Evolutionary conservation across 257 asterid genomes (phyloP).

Genomic region (Fraxinus americana): DNA sequence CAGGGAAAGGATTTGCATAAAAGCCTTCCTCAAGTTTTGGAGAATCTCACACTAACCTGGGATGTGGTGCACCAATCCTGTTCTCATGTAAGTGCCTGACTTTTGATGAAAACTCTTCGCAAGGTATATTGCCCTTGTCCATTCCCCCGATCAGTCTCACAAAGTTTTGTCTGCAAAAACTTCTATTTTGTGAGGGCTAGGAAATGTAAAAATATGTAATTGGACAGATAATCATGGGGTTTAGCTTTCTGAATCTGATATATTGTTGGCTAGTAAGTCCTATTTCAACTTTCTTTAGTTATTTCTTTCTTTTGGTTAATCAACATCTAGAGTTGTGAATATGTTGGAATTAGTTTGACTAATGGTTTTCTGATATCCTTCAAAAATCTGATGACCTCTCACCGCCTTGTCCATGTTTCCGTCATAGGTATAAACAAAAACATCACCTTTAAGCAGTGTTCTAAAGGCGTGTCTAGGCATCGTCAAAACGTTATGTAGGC

Average conservation of each 20-base stretch:
- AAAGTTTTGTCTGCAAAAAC: slow-evolving; percentile 57
- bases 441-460: slow-evolving; percentile 59
- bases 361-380: slow-evolving; percentile 74
- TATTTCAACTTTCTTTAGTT: too few species aligned
- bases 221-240: too few species aligned
- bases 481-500: too few species aligned
- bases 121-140: slow-evolving; percentile 36
- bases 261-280: too few species aligned
- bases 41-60: slow-evolving; percentile 54
- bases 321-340: too few species aligned
- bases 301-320: too few species aligned
- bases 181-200: neutral
- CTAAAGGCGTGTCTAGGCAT: too few species aligned
- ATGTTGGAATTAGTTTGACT: too few species aligned
- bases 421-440: slow-evolving; percentile 79
- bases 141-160: slow-evolving; percentile 62
- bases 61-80: slow-evolving; percentile 68
- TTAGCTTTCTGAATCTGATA: too few species aligned
- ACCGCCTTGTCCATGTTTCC: slow-evolving; percentile 99
- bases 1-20: slow-evolving; percentile 93
- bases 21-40: slow-evolving; percentile 78
- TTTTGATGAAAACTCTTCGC: slow-evolving; percentile 46
- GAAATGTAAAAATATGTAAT: too few species aligned
- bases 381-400: slow-evolving; percentile 84
- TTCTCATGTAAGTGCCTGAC: slow-evolving; percentile 55